Conservation (phyloP, 2,329 filamentous ascomycete species). For the Myriosclerotinia duriaeana region DNA sequence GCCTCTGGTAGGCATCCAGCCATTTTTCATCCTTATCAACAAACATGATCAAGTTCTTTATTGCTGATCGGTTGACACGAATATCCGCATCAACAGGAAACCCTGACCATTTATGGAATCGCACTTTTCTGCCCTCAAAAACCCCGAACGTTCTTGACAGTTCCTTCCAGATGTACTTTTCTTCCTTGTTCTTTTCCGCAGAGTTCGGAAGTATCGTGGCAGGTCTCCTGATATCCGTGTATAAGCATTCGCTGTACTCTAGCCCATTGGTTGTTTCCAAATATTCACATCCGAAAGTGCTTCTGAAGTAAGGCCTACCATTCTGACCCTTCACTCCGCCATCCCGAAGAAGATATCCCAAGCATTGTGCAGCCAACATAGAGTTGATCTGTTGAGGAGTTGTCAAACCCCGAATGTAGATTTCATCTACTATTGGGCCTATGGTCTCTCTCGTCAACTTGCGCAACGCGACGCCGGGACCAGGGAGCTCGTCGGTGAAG, state of each 20-base stretch:
- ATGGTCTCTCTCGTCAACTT: not conserved
- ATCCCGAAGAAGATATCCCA: slow-evolving; percentile 6
- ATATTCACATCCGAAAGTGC: not conserved
- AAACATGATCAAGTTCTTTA: not conserved
- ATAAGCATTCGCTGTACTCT: not conserved
- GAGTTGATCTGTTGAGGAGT: not conserved
- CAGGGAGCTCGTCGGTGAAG: slow-evolving; percentile 1
- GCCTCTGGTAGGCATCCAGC: not conserved
- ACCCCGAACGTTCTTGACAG: not conserved
- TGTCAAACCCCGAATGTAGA: not conserved
- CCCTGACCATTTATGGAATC: not conserved
- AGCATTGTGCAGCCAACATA: not conserved
- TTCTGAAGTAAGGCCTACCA: not conserved
- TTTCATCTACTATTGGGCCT: not conserved
- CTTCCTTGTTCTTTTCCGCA: fast-evolving
- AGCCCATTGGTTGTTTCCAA: not conserved
- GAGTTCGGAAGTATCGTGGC: not conserved
- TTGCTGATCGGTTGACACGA: too few species aligned
- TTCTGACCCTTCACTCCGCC: not conserved
- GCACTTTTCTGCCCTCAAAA: not conserved
- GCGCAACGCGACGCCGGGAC: not conserved
- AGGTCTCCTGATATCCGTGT: too few species aligned
- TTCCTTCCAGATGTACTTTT: not conserved
- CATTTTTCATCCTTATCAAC: not conserved
- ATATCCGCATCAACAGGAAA: not conserved